phyloP scores from a whole-genome alignment of 2,329 filamentous ascomycete genomes.

The Penicillium sp. region DNA sequence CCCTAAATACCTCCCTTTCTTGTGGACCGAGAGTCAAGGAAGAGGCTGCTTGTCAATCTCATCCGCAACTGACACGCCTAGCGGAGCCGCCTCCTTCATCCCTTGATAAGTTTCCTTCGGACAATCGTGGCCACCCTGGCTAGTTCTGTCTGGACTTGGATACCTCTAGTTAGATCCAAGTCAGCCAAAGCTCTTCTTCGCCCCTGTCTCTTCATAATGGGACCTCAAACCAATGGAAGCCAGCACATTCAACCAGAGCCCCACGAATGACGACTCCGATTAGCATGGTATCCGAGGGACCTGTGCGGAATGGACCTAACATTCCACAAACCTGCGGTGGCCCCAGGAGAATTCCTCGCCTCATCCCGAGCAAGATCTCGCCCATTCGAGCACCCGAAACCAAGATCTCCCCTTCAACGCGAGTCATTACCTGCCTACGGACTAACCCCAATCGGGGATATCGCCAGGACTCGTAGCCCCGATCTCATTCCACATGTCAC shows the following conservation, averaged over 20 bases:
- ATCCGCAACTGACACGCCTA: not conserved
- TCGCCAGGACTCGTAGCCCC: not conserved
- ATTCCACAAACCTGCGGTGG: conserved; percentile 18
- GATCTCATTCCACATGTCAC: conserved; percentile 22
- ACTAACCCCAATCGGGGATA: not conserved
- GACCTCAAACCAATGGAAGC: not conserved
- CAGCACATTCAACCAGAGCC: not conserved
- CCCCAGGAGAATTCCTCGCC: conserved; percentile 12
- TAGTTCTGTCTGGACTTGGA: not conserved
- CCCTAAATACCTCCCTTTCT: not conserved
- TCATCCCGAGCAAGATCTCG: conserved; percentile 1
- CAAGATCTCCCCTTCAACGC: not conserved
- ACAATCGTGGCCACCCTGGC: not conserved
- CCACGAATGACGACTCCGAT: not conserved
- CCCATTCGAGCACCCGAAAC: not conserved
- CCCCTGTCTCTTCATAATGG: conserved; percentile 6
- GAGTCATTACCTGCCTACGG: not conserved
- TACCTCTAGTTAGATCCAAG: not conserved
- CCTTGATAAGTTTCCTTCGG: not conserved
- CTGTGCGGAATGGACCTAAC: conserved; percentile 17
- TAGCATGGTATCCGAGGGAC: conserved; percentile 5
- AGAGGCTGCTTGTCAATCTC: not conserved
- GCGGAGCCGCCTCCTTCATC: not conserved
- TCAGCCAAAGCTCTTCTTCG: not conserved
- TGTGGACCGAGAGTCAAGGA: not conserved